Conservation (phyloP, 306 rosid genomes). For the Glycine latifolia region DNA sequence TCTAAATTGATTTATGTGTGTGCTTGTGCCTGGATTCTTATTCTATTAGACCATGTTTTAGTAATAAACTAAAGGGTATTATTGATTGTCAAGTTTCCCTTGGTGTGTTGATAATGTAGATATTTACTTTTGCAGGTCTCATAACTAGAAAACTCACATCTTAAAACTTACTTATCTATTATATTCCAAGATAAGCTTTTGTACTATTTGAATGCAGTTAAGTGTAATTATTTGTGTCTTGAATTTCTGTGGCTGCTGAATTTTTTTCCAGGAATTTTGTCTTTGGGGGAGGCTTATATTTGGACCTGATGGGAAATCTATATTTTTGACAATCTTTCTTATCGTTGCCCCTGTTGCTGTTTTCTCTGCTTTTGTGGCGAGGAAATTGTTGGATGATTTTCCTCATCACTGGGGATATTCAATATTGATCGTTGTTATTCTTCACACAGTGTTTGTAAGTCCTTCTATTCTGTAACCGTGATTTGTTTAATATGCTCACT, state of each 20-base stretch:
- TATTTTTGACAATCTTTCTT: slow-evolving; percentile 72
- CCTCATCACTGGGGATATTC: slow-evolving; percentile 67
- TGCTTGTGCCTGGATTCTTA: not conserved
- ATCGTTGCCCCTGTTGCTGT: slow-evolving; percentile 75
- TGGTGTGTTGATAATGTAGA: not conserved
- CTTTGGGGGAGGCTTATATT: slow-evolving; percentile 88
- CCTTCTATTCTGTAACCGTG: slow-evolving; percentile 4
- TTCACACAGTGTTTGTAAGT: slow-evolving; percentile 75
- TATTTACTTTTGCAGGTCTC: not conserved
- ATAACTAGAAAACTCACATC: no score
- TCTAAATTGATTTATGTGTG: not conserved
- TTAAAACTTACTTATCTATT: not conserved
- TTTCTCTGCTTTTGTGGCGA: slow-evolving; percentile 82
- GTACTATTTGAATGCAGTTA: not conserved
- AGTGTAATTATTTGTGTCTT: slow-evolving; percentile 1
- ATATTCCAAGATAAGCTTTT: not conserved
- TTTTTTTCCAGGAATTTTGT: slow-evolving; percentile 73
- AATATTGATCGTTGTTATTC: slow-evolving; percentile 63
- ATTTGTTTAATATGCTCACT: slow-evolving; percentile 17
- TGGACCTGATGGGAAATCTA: slow-evolving; percentile 92
- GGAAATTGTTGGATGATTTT: slow-evolving; percentile 68
- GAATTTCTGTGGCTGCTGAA: not conserved
- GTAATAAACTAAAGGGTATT: not conserved
- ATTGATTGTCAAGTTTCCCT: not conserved
- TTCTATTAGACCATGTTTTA: not conserved